phyloP scores from a whole-genome alignment of 257 asterid species.

The Solanum boliviense region DNA sequence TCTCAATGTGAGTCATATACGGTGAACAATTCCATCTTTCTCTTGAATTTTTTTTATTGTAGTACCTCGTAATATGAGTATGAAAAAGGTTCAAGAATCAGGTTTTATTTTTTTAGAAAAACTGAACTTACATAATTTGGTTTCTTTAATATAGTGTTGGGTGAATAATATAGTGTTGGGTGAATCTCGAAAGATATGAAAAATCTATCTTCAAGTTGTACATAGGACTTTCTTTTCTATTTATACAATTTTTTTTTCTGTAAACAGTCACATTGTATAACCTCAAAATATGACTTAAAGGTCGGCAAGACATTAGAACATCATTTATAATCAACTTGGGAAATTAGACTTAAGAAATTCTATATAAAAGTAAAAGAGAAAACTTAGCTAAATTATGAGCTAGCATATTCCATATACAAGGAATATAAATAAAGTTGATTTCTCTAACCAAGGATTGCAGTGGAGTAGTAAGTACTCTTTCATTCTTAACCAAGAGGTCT shows the following conservation, averaged over 20 bases:
- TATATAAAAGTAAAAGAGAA: background rate
- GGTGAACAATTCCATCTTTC: background rate
- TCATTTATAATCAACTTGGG: background rate
- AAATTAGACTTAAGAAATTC: background rate
- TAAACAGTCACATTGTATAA: no score
- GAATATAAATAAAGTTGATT: no score
- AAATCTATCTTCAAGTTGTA: no score
- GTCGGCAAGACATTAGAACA: background rate
- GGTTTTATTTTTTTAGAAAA: no score
- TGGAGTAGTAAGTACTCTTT: no score
- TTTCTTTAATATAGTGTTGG: no score
- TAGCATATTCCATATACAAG: background rate
- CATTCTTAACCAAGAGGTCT: no score
- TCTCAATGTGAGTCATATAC: background rate
- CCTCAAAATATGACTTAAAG: background rate
- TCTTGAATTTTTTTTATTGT: background rate
- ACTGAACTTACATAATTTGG: no score
- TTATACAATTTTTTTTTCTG: background rate
- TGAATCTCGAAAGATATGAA: background rate
- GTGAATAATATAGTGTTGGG: no score
- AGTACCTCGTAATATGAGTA: background rate
- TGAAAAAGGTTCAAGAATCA: no score
- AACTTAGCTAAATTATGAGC: background rate
- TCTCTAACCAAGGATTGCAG: no score
- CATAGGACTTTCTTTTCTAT: no score